These are phyloP conservation scores for Quercus tomentella DNA, from an alignment of 331 rosid species.

Conservation along the genomic window DNA sequence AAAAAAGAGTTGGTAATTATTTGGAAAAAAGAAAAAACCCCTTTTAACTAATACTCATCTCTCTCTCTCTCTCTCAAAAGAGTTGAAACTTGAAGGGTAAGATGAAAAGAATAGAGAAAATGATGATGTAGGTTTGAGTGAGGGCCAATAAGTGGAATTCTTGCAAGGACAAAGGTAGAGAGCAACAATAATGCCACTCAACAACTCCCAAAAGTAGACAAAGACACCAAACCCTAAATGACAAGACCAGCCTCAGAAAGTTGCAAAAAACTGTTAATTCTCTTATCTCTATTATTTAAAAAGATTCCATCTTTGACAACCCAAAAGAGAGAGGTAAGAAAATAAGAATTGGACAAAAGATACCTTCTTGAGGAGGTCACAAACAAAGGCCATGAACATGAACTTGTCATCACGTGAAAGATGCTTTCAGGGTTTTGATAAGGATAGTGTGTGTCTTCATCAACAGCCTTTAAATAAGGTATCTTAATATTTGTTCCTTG, in stretches of 20 bases:
- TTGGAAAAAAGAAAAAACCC: not conserved
- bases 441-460: slow-evolving; percentile 33
- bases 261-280: slow-evolving; percentile 18
- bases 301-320: slow-evolving; percentile 41
- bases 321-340: not conserved
- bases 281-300: slow-evolving; percentile 25
- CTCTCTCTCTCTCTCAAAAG: slow-evolving; percentile 1
- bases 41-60: not conserved
- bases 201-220: slow-evolving; percentile 50
- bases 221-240: slow-evolving; percentile 45
- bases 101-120: slow-evolving; percentile 6
- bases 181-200: slow-evolving; percentile 38
- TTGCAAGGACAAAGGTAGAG: slow-evolving; percentile 38
- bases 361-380: slow-evolving; percentile 43
- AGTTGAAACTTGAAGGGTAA: slow-evolving; percentile 2
- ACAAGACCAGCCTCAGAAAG: slow-evolving; percentile 42
- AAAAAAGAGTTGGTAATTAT: not conserved
- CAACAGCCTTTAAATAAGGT: slow-evolving; percentile 34
- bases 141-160: slow-evolving; percentile 43
- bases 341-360: slow-evolving; percentile 34
- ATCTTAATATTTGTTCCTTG: slow-evolving; percentile 29
- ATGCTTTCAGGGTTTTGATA: slow-evolving; percentile 42
- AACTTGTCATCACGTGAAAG: slow-evolving; percentile 71
- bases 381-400: slow-evolving; percentile 46
- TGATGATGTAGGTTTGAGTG: slow-evolving; percentile 30